Evolutionary conservation across 139 green algal species (phyloP).

Genomic region (Auxenochlorella protothecoides): DNA sequence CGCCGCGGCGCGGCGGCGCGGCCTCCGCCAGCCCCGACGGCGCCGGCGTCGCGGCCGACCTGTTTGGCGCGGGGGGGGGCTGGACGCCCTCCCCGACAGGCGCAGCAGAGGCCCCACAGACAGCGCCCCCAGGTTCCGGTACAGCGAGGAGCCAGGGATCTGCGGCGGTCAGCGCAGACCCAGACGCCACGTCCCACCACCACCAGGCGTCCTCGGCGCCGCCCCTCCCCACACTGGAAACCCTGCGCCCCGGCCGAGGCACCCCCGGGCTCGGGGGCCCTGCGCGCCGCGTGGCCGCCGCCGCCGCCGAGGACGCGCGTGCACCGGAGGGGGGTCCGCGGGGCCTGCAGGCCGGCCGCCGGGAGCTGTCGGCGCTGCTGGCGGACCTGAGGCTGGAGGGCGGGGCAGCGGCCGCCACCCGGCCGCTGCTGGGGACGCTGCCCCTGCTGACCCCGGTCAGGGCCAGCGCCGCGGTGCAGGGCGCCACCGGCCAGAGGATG

Average conservation of each 20-base stretch:
- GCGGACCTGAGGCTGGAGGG: conserved; percentile 7
- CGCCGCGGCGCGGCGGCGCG: too few relatives aligned
- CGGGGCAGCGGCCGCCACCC: background rate
- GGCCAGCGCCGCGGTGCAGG: background rate
- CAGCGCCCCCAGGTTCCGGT: too few relatives aligned
- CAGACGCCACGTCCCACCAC: conserved; percentile 1
- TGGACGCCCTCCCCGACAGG: too few relatives aligned
- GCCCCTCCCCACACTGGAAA: too few relatives aligned
- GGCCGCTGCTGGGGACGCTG: conserved; percentile 9
- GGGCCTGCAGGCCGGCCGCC: too few relatives aligned
- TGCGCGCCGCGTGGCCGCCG: too few relatives aligned
- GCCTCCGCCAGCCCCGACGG: background rate
- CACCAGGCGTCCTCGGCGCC: background rate
- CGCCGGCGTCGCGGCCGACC: conserved; percentile 7
- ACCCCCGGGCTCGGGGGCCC: too few relatives aligned
- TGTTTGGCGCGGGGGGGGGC: background rate
- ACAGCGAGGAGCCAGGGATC: too few relatives aligned
- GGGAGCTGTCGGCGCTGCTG: conserved; percentile 20
- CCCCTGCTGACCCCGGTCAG: conserved; percentile 15
- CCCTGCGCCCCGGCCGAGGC: too few relatives aligned
- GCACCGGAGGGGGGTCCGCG: too few relatives aligned
- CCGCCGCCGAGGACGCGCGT: too few relatives aligned
- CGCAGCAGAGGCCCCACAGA: too few relatives aligned
- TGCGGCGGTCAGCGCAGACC: background rate
- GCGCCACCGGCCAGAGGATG: conserved; percentile 3